These are phyloP conservation scores for Alectoria sarmentosa DNA, from an alignment of 495 filamentous ascomycete species.

Conservation along the genomic window DNA sequence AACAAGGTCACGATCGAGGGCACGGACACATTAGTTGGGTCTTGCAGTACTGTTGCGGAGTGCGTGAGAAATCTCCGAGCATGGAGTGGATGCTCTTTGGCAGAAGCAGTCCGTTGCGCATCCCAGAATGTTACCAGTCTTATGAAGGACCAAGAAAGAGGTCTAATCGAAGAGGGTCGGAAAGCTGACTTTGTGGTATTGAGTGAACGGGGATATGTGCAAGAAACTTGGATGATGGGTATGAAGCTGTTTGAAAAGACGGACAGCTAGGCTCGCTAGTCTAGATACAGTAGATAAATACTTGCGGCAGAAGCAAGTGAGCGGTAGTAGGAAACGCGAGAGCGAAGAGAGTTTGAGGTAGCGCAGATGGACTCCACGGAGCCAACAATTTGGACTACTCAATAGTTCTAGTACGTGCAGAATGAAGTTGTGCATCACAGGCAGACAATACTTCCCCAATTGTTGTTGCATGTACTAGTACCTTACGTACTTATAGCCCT, in stretches of 20 bases:
- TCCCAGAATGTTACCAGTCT: constrained; percentile 43
- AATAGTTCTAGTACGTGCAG: neutral
- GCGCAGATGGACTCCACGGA: too few relatives aligned
- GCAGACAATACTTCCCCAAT: too few relatives aligned
- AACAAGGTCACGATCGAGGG: constrained; percentile 37
- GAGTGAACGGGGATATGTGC: constrained; percentile 36
- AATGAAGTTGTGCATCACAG: too few relatives aligned
- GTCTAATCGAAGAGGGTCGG: constrained; percentile 36
- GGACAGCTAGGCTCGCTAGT: neutral
- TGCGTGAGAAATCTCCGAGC: constrained; percentile 39
- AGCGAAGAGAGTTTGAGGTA: too few relatives aligned
- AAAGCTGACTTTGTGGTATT: constrained; percentile 43
- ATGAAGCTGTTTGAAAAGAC: constrained; percentile 30
- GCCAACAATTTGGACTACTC: too few relatives aligned
- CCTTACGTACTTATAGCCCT: too few relatives aligned
- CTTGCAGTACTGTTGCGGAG: constrained; percentile 36
- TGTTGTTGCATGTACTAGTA: too few relatives aligned
- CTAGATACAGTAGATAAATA: neutral
- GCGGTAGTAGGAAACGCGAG: neutral
- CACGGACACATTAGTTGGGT: constrained; percentile 41
- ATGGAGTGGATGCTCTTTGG: constrained; percentile 38
- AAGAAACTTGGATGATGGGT: constrained; percentile 44
- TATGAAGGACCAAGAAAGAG: constrained; percentile 36
- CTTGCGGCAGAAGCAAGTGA: neutral
- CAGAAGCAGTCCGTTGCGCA: constrained; percentile 40